A percentile compares a stretch with the other conserved stretches of the same genome.
Evolutionary conservation across 352 stramenopile genomes (phyloP).

Genomic region (Phytophthora crassamura): DNA sequence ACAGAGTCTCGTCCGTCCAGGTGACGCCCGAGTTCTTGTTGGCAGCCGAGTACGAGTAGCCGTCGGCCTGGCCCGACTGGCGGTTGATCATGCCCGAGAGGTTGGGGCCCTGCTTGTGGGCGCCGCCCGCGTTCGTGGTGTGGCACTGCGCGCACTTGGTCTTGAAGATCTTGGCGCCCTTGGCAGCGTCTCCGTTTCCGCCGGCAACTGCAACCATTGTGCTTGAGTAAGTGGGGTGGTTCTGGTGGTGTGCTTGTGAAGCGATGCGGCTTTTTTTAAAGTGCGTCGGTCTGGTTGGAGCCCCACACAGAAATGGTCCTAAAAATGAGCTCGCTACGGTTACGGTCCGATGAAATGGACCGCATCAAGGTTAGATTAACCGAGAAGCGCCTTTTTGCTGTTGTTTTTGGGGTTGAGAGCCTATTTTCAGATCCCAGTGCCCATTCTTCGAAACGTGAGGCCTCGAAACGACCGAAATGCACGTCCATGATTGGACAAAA

Average conservation of each 20-base stretch:
- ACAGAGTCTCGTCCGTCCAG: slow-evolving; percentile 98
- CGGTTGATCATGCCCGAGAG: slow-evolving; percentile 97
- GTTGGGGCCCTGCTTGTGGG: slow-evolving; percentile 99
- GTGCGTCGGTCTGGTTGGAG: slow-evolving; percentile 36
- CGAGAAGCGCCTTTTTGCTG: too few relatives aligned
- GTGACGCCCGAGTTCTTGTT: slow-evolving; percentile 99
- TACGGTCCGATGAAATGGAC: too few relatives aligned
- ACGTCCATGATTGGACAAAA: slow-evolving; percentile 2
- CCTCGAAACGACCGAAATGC: slow-evolving; percentile 1
- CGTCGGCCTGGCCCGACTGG: slow-evolving; percentile 95
- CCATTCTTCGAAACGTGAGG: too few relatives aligned
- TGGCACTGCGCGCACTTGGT: slow-evolving; percentile 97
- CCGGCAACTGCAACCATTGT: slow-evolving; percentile 55
- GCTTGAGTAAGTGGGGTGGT: slow-evolving; percentile 18
- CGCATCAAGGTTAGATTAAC: too few relatives aligned
- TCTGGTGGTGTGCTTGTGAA: slow-evolving; percentile 43
- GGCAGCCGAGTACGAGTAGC: slow-evolving; percentile 98
- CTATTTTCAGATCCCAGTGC: too few relatives aligned
- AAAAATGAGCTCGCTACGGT: too few relatives aligned
- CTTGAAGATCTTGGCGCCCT: slow-evolving; percentile 97
- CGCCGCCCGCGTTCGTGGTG: slow-evolving; percentile 87
- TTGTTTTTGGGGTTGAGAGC: too few relatives aligned
- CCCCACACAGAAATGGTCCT: too few relatives aligned
- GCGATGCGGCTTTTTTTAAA: slow-evolving; percentile 51
- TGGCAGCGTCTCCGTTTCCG: slow-evolving; percentile 78